phyloP scores from a whole-genome alignment of 2,329 filamentous ascomycete genomes.

The Samsoniella hepiali region DNA sequence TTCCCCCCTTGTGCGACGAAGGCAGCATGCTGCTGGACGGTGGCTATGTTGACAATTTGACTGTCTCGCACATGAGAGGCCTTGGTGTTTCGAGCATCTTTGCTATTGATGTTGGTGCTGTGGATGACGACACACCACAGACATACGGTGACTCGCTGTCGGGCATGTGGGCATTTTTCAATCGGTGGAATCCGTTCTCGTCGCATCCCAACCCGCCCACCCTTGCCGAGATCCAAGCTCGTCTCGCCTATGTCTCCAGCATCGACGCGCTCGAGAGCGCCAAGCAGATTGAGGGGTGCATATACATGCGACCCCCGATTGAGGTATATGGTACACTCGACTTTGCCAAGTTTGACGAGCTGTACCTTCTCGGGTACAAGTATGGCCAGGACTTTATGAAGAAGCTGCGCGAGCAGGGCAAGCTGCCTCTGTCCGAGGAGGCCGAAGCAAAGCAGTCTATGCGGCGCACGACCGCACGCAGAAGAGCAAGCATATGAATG shows the following conservation, averaged over 20 bases:
- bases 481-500: slow-evolving; percentile 68
- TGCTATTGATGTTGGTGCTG: slow-evolving; percentile 86
- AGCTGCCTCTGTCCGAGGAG: slow-evolving; percentile 67
- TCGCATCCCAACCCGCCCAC: slow-evolving; percentile 87
- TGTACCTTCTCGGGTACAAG: slow-evolving; percentile 82
- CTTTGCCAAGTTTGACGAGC: slow-evolving; percentile 97
- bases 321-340: slow-evolving; percentile 92
- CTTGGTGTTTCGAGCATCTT: slow-evolving; percentile 93
- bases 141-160: slow-evolving; percentile 91
- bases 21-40: slow-evolving; percentile 95
- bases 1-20: slow-evolving; percentile 94
- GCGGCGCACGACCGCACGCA: slow-evolving; percentile 73
- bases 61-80: slow-evolving; percentile 94
- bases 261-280: slow-evolving; percentile 92
- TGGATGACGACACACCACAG: slow-evolving; percentile 91
- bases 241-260: slow-evolving; percentile 90
- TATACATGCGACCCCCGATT: slow-evolving; percentile 95
- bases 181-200: slow-evolving; percentile 96
- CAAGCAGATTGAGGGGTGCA: slow-evolving; percentile 83
- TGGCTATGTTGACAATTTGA: slow-evolving; percentile 95
- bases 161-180: slow-evolving; percentile 90
- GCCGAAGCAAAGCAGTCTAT: slow-evolving; percentile 74
- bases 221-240: slow-evolving; percentile 89
- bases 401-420: slow-evolving; percentile 72
- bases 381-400: slow-evolving; percentile 80